Base-by-base conservation (phyloP, 495 filamentous ascomycete species). In the Beverwykella pulmonaria region DNA sequence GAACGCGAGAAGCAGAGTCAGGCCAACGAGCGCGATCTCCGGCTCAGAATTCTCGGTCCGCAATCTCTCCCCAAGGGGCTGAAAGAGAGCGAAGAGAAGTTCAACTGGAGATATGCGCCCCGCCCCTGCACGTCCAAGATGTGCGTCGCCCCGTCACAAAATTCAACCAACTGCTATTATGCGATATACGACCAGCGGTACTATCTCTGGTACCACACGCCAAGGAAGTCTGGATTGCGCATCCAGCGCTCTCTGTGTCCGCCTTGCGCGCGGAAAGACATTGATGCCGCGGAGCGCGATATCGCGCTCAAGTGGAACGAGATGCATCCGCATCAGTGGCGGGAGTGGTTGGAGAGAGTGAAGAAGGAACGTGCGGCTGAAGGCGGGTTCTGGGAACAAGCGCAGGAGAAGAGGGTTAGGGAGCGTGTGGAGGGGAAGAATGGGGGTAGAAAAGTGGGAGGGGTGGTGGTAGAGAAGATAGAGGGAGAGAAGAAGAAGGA, bases 351-450 rank as follows among this genome's bases (percentile, higher is more conserved):
- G 20, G 53, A 50, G 22, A 36, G 29, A 34, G 15, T 65, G 4
- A 32, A 30, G 19, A 29, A 27, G 20, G 54, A 65, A 19, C 8
- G 62, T 27, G 53, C 44, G 10, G 26, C 27, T 8, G 62, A 65
- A 46, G 2, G 26, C 15, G 53, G 20, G 46, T 65, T 36, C 32
- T 65, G 62, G 62, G 53, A 52, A 32, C 6, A 50, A 29, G 62
- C 62, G 26, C 62, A 65, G 53, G 53, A 57, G 20, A 17, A 53
- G 10, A 54, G 50, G 36, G 62, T 65, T 12, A 58, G 26, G 41
- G 62, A 53, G 41, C 19, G 44, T n/a, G 62, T 29, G 39, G 3
- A 7, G 17, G 39, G 39, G 6, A 14, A 2, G 9, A n/a, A n/a
- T n/a, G 39, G 5, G 9, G 17, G 3, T 4, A 10, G 6, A n/a